These are phyloP conservation scores for Pilaira anomala DNA, from an alignment of 192 early-diverging fungal genomes.

Conservation along the genomic window DNA sequence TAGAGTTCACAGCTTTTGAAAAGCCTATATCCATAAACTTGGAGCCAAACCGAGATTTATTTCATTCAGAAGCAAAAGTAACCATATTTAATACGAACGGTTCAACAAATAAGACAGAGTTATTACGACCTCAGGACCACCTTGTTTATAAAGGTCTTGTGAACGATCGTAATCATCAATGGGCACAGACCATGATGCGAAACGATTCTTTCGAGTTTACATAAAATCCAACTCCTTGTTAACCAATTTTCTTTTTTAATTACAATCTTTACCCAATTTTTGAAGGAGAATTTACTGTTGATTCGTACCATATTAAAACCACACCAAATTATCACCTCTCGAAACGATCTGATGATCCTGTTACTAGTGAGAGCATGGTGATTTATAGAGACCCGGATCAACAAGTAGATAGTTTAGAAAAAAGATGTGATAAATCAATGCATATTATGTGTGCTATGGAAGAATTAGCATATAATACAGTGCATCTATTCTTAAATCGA, in stretches of 20 bases:
- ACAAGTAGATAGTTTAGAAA: constrained; percentile 7
- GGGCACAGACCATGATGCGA: constrained; percentile 49
- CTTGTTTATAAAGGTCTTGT: constrained; percentile 54
- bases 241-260: not conserved
- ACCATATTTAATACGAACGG: too few species aligned
- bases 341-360: constrained; percentile 48
- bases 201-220: constrained; percentile 25
- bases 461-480: constrained; percentile 15
- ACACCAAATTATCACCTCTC: constrained; percentile 47
- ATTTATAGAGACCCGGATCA: constrained; percentile 28
- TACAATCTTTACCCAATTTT: constrained; percentile 41
- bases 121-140: too few species aligned
- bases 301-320: constrained; percentile 58
- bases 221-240: not conserved
- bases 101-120: too few species aligned
- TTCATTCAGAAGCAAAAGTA: too few species aligned
- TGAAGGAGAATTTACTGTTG: constrained; percentile 54
- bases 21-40: too few species aligned
- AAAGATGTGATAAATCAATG: not conserved
- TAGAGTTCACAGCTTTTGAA: too few species aligned
- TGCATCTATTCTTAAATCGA: too few species aligned
- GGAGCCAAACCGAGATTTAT: too few species aligned
- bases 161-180: constrained; percentile 33
- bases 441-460: constrained; percentile 15
- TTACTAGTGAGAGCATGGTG: constrained; percentile 31